Base-by-base conservation (phyloP, 2,329 filamentous ascomycete genomes). In the Botrytis squamosa region DNA sequence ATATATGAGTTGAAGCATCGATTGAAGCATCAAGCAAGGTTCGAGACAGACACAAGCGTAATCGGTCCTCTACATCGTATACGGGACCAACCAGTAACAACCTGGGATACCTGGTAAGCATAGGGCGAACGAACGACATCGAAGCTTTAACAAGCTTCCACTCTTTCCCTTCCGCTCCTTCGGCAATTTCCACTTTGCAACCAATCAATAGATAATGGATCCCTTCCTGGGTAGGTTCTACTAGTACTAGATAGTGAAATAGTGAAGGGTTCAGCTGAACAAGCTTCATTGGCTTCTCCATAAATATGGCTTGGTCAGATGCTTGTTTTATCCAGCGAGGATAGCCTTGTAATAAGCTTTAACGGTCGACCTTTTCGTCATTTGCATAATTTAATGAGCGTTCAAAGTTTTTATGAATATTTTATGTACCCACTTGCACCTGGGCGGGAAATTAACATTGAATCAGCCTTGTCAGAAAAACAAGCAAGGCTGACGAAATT, bases 221-320 rank as follows among this genome's bases (percentile, higher is more conserved):
- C 18, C 14, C n/a, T 29, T 55, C n/a, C 52, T 18, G 6, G 25
- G 49, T n/a, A 52, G 25, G 49, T n/a, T 14, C 49, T 5, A 12
- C 65, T 3, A 14, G 16, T 5, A 12, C 65, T 3, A 14, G 16
- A 20, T 55, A 16, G 38, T 38, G 14, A 68, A 55, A 18, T 55
- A n/a, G 40, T 40, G 18, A 57, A 57, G 49, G 65, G 36, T 42
- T 68, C 65, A 68, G 65, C 49, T 68, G 65, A 68, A 57, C 65
- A 68, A 68, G 65, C 65, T 66, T 66, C 63, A 65, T 65, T 49
- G 63, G 63, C 63, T 46, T 65, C 33, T 63, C 36, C 36, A 63
- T 25, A 38, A 29, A 42, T 33, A 64, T 52, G 22, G n/a, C 69
- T 71, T 65, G 44, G 65, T 36, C 36, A 29, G 46, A 55, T 68